Conservation (phyloP, 208 protist genomes). For the Balamuthia mandrillaris region DNA sequence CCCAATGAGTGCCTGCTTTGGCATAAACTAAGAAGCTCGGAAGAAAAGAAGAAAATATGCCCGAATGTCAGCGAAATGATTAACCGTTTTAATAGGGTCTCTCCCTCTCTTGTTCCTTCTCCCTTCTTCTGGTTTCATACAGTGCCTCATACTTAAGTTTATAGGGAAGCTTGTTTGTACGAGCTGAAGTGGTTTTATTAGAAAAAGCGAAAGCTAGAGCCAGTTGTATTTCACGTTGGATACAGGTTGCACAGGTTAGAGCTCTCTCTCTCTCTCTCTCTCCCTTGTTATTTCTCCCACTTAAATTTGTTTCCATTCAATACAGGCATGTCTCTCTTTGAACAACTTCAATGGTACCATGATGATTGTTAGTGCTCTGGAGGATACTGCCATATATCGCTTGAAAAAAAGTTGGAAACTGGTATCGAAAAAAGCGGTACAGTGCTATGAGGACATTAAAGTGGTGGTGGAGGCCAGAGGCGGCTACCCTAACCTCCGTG, state of each 20-base stretch:
- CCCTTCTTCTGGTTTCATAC: background rate
- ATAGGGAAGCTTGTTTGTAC: background rate
- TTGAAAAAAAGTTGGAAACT: conserved; percentile 12
- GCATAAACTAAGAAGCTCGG: conserved; percentile 29
- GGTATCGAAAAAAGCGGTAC: background rate
- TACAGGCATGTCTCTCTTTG: background rate
- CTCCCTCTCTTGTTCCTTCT: too few relatives aligned
- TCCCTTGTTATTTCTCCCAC: background rate
- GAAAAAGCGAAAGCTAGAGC: background rate
- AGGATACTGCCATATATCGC: background rate
- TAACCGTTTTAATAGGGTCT: background rate
- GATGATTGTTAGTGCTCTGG: conserved; percentile 25
- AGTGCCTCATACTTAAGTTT: background rate
- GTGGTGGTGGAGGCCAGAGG: background rate
- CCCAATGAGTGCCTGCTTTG: conserved; percentile 27
- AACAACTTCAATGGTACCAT: conserved; percentile 29
- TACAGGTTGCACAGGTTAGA: background rate
- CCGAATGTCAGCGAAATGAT: background rate
- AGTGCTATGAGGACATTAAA: background rate
- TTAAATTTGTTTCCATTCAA: background rate
- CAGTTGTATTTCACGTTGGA: background rate
- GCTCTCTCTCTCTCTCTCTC: background rate
- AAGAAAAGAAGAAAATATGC: background rate
- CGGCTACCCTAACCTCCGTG: background rate
- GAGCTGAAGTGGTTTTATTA: background rate